Evolutionary conservation across 176 grass and related monocot species (phyloP), one percentile per base, ranked within the genome.

Genomic region (Otatea glauca): DNA sequence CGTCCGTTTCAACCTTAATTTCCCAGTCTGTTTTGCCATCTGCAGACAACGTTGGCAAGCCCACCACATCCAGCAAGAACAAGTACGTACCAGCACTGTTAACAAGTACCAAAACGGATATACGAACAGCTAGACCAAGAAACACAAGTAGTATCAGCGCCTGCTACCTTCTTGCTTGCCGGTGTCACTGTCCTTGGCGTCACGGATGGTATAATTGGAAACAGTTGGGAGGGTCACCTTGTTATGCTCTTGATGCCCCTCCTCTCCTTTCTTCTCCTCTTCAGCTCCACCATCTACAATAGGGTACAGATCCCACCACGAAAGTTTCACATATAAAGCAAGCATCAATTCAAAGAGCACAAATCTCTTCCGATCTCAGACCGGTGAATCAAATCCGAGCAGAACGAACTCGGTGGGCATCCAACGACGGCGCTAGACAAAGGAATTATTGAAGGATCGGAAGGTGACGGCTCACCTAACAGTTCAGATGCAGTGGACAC

Each of bases 181-280:
- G 68, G 74, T 77, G 23, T 84, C 83, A 3, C 39, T 29, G 42
- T 86, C 88, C n/a, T 88, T 84, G n/a, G 85, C 59, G 21, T 97
- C 94, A 75, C 70, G 87, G 66, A 97, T 91, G 20, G 94, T 97
- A 23, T 97, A 94, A 68, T 94, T 97, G 4, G 94, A 94, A 55
- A 97, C 88, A 49, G 94, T 97, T 48, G 90, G 94, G 18, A 97
- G 83, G 39, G 90, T 92, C 24, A 97, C 59, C 74, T 88, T 93
- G 89, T 82, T 86, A 78, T 90, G 85, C 41, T 74, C 74, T 23
- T 83, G 74, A 53, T 92, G 84, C 59, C 86, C 84, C 21, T 62
- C 76, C 50, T 65, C 23, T 21, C 48, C 50, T 79, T 82, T 80
- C 42, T 44, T 78, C 50, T 55, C 74, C 21, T 84, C 83, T 27